Conservation (phyloP, 148 eudicot species). For the Fagopyrum esculentum region DNA sequence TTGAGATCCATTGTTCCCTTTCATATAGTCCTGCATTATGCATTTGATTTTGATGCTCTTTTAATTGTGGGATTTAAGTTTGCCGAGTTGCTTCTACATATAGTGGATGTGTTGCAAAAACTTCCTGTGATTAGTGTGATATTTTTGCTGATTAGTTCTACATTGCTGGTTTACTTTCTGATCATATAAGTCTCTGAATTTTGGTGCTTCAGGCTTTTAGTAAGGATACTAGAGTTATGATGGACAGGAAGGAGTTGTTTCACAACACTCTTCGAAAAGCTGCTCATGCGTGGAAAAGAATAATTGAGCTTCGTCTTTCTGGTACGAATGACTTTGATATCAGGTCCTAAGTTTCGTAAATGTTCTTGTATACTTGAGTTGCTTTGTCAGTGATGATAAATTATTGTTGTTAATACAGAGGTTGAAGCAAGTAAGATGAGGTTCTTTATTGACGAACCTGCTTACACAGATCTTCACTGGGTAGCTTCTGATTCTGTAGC, state of each 20-base stretch:
- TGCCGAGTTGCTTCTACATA: not conserved
- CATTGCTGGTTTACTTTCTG: not conserved
- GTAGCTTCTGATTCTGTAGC: constrained; percentile 24
- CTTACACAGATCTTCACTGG: constrained; percentile 94
- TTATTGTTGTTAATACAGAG: constrained; percentile 36
- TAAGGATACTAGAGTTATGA: constrained; percentile 62
- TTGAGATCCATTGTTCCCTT: not conserved
- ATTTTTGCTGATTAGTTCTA: not conserved
- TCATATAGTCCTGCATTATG: not conserved
- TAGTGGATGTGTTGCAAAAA: not conserved
- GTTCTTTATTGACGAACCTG: constrained; percentile 71
- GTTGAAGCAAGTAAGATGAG: constrained; percentile 66
- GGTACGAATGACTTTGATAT: constrained; percentile 29
- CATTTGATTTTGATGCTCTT: not conserved
- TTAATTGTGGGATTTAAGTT: not conserved
- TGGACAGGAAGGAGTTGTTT: constrained; percentile 64
- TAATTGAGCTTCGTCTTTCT: constrained; percentile 63
- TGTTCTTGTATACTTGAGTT: not conserved
- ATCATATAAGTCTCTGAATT: not conserved
- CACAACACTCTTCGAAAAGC: constrained; percentile 79
- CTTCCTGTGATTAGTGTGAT: not conserved
- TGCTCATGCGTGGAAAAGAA: constrained; percentile 74
- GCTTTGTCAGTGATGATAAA: not conserved
- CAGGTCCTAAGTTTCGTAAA: not conserved
- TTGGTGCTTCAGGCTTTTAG: constrained; percentile 47